A percentile compares a stretch with the other conserved stretches of the same genome.
Conservation (phyloP, 208 protist species). For the Leishmania braziliensis region DNA sequence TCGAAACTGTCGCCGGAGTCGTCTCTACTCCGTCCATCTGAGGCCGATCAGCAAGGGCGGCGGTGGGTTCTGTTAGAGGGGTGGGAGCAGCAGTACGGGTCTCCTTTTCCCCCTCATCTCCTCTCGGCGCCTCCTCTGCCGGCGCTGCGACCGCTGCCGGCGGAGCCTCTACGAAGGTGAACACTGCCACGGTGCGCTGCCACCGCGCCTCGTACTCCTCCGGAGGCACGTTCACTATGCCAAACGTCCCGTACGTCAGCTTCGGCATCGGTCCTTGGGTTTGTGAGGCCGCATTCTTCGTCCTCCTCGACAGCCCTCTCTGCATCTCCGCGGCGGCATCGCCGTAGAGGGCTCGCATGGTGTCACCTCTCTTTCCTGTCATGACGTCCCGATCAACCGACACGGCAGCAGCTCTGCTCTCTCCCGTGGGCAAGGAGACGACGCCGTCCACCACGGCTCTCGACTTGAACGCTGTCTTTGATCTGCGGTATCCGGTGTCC, state of each 20-base stretch:
- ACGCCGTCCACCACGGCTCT: background rate
- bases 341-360: conserved; percentile 40
- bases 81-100: background rate
- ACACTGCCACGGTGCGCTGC: conserved; percentile 43
- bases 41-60: background rate
- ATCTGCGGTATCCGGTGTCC: conserved; percentile 64
- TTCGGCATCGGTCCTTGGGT: conserved; percentile 14
- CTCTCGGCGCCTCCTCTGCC: background rate
- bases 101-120: background rate
- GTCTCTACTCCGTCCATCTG: background rate
- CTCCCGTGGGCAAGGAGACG: background rate
- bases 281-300: background rate
- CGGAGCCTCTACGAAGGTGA: conserved; percentile 26
- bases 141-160: background rate
- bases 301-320: background rate
- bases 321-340: conserved; percentile 26
- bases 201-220: conserved; percentile 64
- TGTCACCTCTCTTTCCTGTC: conserved; percentile 56
- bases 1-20: background rate
- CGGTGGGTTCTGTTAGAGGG: background rate
- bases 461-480: background rate
- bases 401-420: background rate
- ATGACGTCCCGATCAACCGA: conserved; percentile 25
- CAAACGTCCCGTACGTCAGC: conserved; percentile 73
- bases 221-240: conserved; percentile 72